Conservation (phyloP, 2,329 filamentous ascomycete species). For the Lachnellula hyalina region DNA sequence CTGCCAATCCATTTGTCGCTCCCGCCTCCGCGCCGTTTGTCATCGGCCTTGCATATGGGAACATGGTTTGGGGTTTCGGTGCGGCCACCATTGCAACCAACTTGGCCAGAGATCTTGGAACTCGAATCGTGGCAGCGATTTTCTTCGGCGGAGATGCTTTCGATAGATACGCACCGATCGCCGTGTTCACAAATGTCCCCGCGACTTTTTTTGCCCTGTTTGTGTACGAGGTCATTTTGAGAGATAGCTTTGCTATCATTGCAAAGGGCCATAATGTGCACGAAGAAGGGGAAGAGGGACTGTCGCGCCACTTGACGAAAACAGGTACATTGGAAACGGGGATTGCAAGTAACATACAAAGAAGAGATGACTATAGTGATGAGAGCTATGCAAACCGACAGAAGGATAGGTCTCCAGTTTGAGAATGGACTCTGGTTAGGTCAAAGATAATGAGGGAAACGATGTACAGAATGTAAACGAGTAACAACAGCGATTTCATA, state of each 20-base stretch:
- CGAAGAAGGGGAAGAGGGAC: slow-evolving; percentile 45
- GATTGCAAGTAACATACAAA: slow-evolving; percentile 11
- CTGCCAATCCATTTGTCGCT: slow-evolving; percentile 51
- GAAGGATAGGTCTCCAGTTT: slow-evolving; percentile 12
- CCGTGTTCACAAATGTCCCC: slow-evolving; percentile 51
- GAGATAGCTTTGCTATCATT: slow-evolving; percentile 48
- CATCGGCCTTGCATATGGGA: slow-evolving; percentile 48
- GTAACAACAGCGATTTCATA: no score
- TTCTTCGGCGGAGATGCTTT: slow-evolving; percentile 50
- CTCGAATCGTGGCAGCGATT: slow-evolving; percentile 52
- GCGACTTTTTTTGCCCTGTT: slow-evolving; percentile 50
- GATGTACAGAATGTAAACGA: no score
- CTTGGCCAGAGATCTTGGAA: slow-evolving; percentile 53
- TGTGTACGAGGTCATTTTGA: slow-evolving; percentile 50
- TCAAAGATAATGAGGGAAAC: not conserved
- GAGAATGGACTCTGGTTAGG: not conserved
- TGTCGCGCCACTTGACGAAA: slow-evolving; percentile 39
- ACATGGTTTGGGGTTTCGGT: slow-evolving; percentile 48
- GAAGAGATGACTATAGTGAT: slow-evolving; percentile 6
- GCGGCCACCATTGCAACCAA: slow-evolving; percentile 51
- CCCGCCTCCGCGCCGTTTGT: slow-evolving; percentile 44
- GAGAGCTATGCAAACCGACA: slow-evolving; percentile 6
- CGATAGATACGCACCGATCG: slow-evolving; percentile 46
- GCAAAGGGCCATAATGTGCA: slow-evolving; percentile 44
- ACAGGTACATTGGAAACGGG: slow-evolving; percentile 29